phyloP scores from a whole-genome alignment of 169 alveolate species.

The Plasmodium blacklocki region DNA sequence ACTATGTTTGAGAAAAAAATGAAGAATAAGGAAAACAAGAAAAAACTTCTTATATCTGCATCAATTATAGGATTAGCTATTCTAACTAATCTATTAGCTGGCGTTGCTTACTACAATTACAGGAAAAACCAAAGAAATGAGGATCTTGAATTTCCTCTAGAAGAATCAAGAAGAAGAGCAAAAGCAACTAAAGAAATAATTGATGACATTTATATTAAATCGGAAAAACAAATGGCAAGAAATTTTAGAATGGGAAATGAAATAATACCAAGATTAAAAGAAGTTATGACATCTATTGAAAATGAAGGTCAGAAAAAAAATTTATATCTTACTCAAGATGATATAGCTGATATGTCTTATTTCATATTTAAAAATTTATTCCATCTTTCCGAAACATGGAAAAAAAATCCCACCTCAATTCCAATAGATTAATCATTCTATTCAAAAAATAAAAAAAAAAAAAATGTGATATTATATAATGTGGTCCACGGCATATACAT shows the following conservation, averaged over 20 bases:
- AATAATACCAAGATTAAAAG: constrained; percentile 16
- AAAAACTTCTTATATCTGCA: constrained; percentile 24
- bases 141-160: background rate
- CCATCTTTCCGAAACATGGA: constrained; percentile 23
- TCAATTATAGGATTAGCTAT: constrained; percentile 16
- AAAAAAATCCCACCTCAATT: constrained; percentile 25
- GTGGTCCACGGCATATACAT: no score
- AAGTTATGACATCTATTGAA: constrained; percentile 14
- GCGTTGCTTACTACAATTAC: constrained; percentile 16
- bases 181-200: constrained; percentile 10
- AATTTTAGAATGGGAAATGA: background rate
- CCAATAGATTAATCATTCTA: background rate
- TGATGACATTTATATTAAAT: background rate
- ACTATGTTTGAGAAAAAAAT: constrained; percentile 21
- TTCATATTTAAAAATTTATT: constrained; percentile 27
- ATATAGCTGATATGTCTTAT: constrained; percentile 36
- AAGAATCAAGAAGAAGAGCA: background rate
- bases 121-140: constrained; percentile 1
- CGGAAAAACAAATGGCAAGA: constrained; percentile 37
- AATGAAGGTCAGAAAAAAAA: constrained; percentile 36
- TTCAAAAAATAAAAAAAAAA: no score
- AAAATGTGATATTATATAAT: no score
- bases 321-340: constrained; percentile 2
- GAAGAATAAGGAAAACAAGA: constrained; percentile 19
- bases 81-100: constrained; percentile 19